These are phyloP conservation scores for Fonsecaea nubica DNA, from an alignment of 2,329 filamentous ascomycete species.

Conservation along the genomic window DNA sequence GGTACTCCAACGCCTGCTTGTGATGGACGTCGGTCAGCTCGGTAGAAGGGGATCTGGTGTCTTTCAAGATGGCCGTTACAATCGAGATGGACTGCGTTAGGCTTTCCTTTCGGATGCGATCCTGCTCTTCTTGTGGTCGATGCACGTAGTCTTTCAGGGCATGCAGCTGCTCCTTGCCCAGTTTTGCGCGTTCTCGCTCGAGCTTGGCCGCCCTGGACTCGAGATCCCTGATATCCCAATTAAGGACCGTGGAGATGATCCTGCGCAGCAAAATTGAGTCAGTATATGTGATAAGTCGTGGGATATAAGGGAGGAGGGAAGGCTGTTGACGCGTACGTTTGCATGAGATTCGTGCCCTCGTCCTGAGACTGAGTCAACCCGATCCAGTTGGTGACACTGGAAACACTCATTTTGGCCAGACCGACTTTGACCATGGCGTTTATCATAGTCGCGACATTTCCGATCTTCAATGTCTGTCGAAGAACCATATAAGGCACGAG, in stretches of 20 bases:
- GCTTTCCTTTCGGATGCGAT: conserved; percentile 65
- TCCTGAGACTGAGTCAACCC: conserved; percentile 73
- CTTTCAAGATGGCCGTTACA: conserved; percentile 68
- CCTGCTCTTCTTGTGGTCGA: conserved; percentile 62
- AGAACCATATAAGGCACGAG: conserved; percentile 75
- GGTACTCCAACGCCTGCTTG: conserved; percentile 70
- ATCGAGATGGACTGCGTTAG: conserved; percentile 64
- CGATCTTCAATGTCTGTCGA: conserved; percentile 74
- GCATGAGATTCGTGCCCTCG: conserved; percentile 81
- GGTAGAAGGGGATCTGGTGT: conserved; percentile 46
- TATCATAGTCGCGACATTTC: conserved; percentile 83
- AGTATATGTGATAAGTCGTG: conserved; percentile 4
- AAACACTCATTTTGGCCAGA: conserved; percentile 77
- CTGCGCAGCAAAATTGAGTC: conserved; percentile 47
- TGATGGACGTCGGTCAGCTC: conserved; percentile 68
- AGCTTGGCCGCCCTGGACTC: conserved; percentile 69
- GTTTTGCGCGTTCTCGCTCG: conserved; percentile 65
- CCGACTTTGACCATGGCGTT: conserved; percentile 74
- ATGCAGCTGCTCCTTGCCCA: conserved; percentile 66
- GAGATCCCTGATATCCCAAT: conserved; percentile 75
- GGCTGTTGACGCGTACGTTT: conserved; percentile 54
- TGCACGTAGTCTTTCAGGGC: conserved; percentile 66
- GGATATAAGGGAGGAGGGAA: neutral
- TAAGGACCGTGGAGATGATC: conserved; percentile 74
- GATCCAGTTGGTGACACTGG: conserved; percentile 78